Conservation (phyloP, 148 eudicot species). For the Silene conica region DNA sequence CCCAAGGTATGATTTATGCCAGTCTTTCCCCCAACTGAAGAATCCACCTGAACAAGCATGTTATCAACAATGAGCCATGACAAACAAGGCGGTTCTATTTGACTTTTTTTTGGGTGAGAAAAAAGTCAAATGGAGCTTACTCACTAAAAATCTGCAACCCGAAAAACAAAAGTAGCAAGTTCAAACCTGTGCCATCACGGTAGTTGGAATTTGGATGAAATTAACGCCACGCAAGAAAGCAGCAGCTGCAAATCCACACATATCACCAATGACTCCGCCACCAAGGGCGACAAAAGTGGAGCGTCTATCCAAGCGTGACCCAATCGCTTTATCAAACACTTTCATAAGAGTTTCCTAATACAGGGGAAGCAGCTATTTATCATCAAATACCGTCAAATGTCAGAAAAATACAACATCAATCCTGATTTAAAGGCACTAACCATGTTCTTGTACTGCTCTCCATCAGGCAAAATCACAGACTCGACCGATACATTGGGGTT, state of each 20-base stretch:
- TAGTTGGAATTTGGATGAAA: conserved; percentile 96
- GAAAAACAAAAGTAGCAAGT: neutral
- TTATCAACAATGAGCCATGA: conserved; percentile 10
- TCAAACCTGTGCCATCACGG: conserved; percentile 96
- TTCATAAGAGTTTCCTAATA: conserved; percentile 81
- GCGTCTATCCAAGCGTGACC: conserved; percentile 82
- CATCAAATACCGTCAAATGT: neutral
- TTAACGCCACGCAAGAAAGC: conserved; percentile 94
- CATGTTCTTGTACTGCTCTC: conserved; percentile 91
- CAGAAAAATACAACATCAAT: neutral
- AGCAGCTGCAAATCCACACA: conserved; percentile 99
- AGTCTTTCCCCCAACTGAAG: conserved; percentile 73
- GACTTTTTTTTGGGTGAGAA: too few relatives aligned
- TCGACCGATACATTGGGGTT: conserved; percentile 82
- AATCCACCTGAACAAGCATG: neutral
- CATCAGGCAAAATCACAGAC: conserved; percentile 85
- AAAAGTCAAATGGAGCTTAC: too few relatives aligned
- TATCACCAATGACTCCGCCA: conserved; percentile 97
- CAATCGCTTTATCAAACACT: conserved; percentile 94
- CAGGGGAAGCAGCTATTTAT: neutral
- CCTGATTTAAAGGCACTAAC: conserved; percentile 36
- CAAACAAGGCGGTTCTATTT: neutral
- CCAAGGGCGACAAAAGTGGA: conserved; percentile 96
- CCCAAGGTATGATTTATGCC: conserved; percentile 93
- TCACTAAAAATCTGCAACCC: neutral